Percentiles rank a stretch among this genome's conserved stretches.
phyloP scores from a whole-genome alignment of 805 yeast genomes.

The Jamesozyma gamospora region DNA sequence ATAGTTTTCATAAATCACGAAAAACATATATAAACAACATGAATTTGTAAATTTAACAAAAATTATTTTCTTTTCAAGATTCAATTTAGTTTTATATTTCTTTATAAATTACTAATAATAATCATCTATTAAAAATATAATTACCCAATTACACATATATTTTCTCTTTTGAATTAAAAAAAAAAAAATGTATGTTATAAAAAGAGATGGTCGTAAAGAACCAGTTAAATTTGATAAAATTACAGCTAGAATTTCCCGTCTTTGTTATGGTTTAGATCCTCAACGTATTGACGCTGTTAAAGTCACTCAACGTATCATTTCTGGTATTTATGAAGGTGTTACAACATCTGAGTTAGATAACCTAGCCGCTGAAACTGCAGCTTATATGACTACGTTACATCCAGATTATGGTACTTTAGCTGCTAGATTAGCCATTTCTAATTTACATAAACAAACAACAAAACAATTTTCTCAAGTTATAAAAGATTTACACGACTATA shows the following conservation, averaged over 20 bases:
- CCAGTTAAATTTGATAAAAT: constrained; percentile 93
- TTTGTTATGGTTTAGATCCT: constrained; percentile 89
- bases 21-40: too few species aligned
- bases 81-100: too few species aligned
- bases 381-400: constrained; percentile 92
- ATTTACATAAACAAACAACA: constrained; percentile 88
- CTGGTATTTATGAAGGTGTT: constrained; percentile 96
- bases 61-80: too few species aligned
- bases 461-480: constrained; percentile 74
- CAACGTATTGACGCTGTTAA: constrained; percentile 90
- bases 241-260: constrained; percentile 87
- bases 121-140: too few species aligned
- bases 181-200: constrained; percentile 63
- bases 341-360: constrained; percentile 81
- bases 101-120: too few species aligned
- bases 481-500: constrained; percentile 60
- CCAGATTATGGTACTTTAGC: constrained; percentile 96
- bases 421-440: constrained; percentile 91
- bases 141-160: too few species aligned
- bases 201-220: constrained; percentile 91
- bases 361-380: constrained; percentile 92
- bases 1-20: too few species aligned
- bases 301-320: constrained; percentile 88
- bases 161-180: too few species aligned
- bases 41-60: too few species aligned